phyloP scores from a whole-genome alignment of 2,329 filamentous ascomycete species.

The Colletotrichum lindemuthianum region DNA sequence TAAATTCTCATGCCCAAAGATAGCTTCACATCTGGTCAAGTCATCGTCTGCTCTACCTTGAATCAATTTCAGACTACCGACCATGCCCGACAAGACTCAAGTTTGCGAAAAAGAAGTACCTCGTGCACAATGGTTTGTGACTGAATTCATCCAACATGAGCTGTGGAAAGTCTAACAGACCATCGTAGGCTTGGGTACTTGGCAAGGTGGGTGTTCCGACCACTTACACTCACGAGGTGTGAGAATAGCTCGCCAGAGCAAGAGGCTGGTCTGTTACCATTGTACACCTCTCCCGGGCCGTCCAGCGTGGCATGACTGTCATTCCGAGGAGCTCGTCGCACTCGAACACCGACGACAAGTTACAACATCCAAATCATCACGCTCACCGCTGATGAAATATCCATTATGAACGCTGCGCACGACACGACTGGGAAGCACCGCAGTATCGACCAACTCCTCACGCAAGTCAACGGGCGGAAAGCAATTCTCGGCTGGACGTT shows the following conservation, averaged over 20 bases:
- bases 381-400: slow-evolving; percentile 40
- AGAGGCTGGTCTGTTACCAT: slow-evolving; percentile 39
- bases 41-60: no score
- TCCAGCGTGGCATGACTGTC: slow-evolving; percentile 39
- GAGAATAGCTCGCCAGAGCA: slow-evolving; percentile 37
- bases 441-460: slow-evolving; percentile 15
- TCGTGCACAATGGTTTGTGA: no score
- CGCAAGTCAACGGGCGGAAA: slow-evolving; percentile 36
- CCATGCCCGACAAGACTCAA: no score
- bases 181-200: no score
- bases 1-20: no score
- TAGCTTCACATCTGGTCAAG: no score
- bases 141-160: no score
- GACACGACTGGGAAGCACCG: slow-evolving; percentile 36
- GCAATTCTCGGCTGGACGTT: slow-evolving; percentile 38
- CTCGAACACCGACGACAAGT: slow-evolving; percentile 35
- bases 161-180: no score
- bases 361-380: slow-evolving; percentile 40
- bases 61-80: no score
- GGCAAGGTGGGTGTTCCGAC: no score
- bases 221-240: no score
- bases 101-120: no score
- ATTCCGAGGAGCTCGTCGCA: slow-evolving; percentile 38
- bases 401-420: slow-evolving; percentile 37
- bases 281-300: slow-evolving; percentile 39